phyloP scores from a whole-genome alignment of 2,329 filamentous ascomycete genomes.

The Apiospora hydei region DNA sequence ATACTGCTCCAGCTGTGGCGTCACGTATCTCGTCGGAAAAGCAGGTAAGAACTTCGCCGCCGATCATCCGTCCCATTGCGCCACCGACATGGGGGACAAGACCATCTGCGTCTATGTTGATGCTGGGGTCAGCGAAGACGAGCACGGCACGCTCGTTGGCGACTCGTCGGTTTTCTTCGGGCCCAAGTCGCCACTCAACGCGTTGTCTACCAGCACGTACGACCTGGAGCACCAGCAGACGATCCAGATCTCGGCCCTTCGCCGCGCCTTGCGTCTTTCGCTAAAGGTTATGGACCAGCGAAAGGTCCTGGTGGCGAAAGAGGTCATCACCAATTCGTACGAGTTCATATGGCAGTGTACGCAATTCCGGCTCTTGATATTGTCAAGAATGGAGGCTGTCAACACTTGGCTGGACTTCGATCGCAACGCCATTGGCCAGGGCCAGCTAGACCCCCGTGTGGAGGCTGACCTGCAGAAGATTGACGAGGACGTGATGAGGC shows the following conservation, averaged over 20 bases:
- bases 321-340: conserved; percentile 15
- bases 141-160: background rate
- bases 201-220: background rate
- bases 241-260: background rate
- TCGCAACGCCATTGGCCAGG: background rate
- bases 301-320: background rate
- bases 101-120: background rate
- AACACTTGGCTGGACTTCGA: background rate
- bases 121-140: background rate
- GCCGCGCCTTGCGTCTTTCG: background rate
- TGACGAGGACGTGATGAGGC: background rate
- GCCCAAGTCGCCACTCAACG: background rate
- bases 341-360: background rate
- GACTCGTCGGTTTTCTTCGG: background rate
- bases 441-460: background rate
- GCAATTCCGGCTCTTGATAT: conserved; percentile 2
- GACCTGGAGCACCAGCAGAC: background rate
- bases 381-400: background rate
- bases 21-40: background rate
- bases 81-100: background rate
- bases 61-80: background rate
- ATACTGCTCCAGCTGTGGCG: conserved; percentile 1
- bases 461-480: background rate
- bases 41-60: background rate
- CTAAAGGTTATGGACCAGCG: background rate